Conservation (phyloP, 1,284 basidiomycete species). For the Ceratobasidium sp. region DNA sequence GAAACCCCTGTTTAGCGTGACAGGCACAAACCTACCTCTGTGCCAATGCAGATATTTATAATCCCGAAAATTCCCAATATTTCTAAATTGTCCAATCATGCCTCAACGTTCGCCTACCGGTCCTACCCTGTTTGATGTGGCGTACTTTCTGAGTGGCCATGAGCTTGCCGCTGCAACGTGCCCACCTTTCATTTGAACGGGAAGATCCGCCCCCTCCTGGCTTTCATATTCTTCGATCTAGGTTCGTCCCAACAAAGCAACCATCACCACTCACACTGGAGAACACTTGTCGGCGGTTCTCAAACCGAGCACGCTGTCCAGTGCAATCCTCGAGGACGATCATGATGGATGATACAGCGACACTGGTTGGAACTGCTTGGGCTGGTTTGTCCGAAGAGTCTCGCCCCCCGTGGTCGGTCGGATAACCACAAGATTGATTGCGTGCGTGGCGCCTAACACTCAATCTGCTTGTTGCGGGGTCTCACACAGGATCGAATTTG, state of each 20-base stretch:
- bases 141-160: not conserved
- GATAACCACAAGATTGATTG: conserved; percentile 12
- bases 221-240: conserved; percentile 1
- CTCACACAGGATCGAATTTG: not conserved
- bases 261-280: conserved; percentile 5
- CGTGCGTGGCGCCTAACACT: conserved; percentile 7
- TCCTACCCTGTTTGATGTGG: conserved; percentile 3
- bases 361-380: conserved; percentile 34
- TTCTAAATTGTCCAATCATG: too few species aligned
- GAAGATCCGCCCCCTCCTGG: conserved; percentile 13
- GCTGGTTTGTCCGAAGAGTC: conserved; percentile 10
- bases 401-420: conserved; percentile 23
- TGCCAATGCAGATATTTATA: not conserved
- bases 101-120: not conserved
- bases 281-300: not conserved
- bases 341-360: conserved; percentile 30
- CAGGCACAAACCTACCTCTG: not conserved
- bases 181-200: conserved; percentile 11
- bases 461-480: not conserved
- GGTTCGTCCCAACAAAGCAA: conserved; percentile 4
- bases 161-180: not conserved
- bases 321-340: not conserved
- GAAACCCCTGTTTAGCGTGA: not conserved
- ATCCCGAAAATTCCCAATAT: not conserved
- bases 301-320: not conserved